Evolutionary conservation across 2,329 filamentous ascomycete genomes (phyloP).

Genomic region (Thielaviopsis euricoi): DNA sequence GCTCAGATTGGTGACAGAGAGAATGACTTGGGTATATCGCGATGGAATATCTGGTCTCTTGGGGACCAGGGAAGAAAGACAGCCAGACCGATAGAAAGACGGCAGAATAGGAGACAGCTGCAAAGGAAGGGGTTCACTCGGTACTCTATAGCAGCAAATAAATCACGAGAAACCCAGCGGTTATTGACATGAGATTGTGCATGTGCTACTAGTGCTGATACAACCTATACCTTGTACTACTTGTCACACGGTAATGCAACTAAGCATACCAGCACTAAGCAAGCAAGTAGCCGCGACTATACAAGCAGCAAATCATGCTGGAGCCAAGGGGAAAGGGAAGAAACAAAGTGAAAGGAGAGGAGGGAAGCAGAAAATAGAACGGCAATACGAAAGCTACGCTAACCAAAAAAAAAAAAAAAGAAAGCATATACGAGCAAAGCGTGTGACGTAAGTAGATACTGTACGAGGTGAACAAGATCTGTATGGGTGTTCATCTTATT

Average conservation of each 20-base stretch:
- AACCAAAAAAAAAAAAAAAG: not conserved
- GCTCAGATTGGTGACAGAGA: not conserved
- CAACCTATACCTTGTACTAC: not conserved
- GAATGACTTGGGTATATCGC: not conserved
- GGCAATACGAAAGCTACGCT: no score
- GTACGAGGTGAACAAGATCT: not conserved
- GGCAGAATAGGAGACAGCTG: not conserved
- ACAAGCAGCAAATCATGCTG: not conserved
- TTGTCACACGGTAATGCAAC: not conserved
- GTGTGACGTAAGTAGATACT: no score
- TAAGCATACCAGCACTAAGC: not conserved
- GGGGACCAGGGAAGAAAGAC: no score
- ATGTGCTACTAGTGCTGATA: no score
- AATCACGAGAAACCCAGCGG: not conserved
- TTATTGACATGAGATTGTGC: not conserved
- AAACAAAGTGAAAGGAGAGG: no score
- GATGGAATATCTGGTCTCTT: not conserved
- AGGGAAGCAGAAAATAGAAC: no score
- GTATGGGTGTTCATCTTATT: not conserved
- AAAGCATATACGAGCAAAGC: not conserved
- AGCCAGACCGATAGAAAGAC: not conserved
- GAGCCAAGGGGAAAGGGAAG: not conserved
- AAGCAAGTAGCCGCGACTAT: not conserved
- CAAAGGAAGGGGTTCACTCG: not conserved
- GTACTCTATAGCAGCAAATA: not conserved